Evolutionary conservation across 441 rosid species (phyloP).

Genomic region (Euphorbia corollata): DNA sequence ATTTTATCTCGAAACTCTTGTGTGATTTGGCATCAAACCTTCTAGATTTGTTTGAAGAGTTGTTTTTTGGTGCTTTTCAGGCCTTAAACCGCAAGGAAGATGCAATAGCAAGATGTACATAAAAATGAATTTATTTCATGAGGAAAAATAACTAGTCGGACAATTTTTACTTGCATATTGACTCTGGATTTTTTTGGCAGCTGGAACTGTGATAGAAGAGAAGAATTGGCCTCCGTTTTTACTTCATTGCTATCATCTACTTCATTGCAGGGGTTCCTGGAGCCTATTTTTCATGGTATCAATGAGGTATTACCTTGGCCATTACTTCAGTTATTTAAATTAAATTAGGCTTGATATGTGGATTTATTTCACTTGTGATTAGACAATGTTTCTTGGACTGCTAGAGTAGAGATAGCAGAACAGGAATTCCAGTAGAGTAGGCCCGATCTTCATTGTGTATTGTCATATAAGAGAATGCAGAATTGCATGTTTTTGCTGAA

Average conservation of each 20-base stretch:
- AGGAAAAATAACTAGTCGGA: constrained; percentile 4
- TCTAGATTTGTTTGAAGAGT: constrained; percentile 7
- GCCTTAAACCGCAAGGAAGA: constrained; percentile 87
- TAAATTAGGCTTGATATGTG: constrained; percentile 1
- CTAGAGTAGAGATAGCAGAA: no score
- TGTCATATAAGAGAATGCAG: not conserved
- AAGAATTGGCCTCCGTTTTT: constrained; percentile 94
- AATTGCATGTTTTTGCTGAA: not conserved
- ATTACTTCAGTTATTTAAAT: not conserved
- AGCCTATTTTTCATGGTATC: constrained; percentile 85
- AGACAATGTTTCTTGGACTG: not conserved
- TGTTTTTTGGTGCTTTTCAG: constrained; percentile 35
- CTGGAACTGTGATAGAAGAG: constrained; percentile 88
- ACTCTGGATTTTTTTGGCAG: constrained; percentile 36
- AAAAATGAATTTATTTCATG: constrained; percentile 5
- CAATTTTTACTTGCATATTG: constrained; percentile 8
- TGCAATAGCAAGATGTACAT: constrained; percentile 56
- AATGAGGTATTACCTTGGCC: constrained; percentile 56
- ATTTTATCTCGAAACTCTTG: no score
- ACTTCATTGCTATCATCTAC: constrained; percentile 79
- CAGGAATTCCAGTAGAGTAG: no score
- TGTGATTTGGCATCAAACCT: constrained; percentile 10
- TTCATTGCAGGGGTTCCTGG: constrained; percentile 89
- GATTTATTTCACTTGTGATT: constrained; percentile 5
- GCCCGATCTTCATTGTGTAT: no score